Evolutionary conservation across 805 yeast species (phyloP), one percentile per base, ranked within the genome.

Genomic region (Candida stauntonica): DNA sequence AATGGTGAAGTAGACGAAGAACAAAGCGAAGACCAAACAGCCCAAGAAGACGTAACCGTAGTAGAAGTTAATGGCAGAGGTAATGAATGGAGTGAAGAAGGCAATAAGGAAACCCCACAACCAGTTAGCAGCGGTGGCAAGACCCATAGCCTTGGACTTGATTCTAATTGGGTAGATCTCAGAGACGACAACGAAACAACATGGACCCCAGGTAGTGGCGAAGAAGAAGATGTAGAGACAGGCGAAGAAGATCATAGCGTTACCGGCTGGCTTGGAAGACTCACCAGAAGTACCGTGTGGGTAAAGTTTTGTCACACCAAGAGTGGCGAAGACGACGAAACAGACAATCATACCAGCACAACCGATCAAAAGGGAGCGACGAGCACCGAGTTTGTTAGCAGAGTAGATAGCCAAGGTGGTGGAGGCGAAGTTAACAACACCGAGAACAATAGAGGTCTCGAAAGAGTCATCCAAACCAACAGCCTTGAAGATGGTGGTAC

Each of bases 121-220:
- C 59, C 84, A 80, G 45, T 78, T 81, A 29, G 77, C 64, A 45
- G 81, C 81, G 39, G 74, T 69, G 29, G 83, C 74, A 68, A 81
- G 66, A 41, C 77, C 74, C 64, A 64, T 64, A 49, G 72, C 77
- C 60, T 73, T 51, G 60, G 76, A 56, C 60, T 81, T 76, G 58
- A 81, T 77, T 71, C 86, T 75, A 55, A 80, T 70, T 62, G 88
- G 88, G 64, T 75, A 81, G 37, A 79, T 69, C 62, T 81, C 87
- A 31, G 86, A 74, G 29, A 76, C 72, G 49, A 80, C 77, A 44
- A 77, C 77, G 62, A 68, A 80, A 40, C 73, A 75, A 52, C 74
- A 71, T 55, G 86, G 83, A 49, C 85, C 86, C 86, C 86, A 81
- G 19, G 86, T 75, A 33, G 80, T 72, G 20, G 87, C 86, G 53